Base-by-base conservation (phyloP, 352 stramenopile species). In the Aphanomyces astaci region DNA sequence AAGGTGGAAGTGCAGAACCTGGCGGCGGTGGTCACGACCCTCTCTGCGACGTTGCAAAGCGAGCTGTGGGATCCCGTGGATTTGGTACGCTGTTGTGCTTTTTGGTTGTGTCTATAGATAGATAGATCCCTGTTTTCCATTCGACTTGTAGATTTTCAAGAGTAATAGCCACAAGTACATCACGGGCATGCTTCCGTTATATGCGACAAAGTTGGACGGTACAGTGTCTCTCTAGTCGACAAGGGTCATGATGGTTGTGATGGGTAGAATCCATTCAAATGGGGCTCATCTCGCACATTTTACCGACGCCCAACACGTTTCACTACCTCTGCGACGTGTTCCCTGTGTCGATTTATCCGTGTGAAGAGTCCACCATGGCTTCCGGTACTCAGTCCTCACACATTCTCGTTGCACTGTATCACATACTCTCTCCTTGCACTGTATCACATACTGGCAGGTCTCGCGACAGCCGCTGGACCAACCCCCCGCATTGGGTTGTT, bases 281-380 rank as follows among this genome's bases (percentile, higher is more conserved):
- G 73, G 73, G 76, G 2, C 73, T 85, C 48, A 65, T 91, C 40
- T 80, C 79, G 48, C 86, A 94, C 73, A 89, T 94, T 53, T 63
- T 94, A 15, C 75, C 78, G 31, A 78, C 83, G 3, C 72, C 76
- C 32, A 71, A 78, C 25, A 75, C 80, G 4, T 90, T 91, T 53
- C 80, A 87, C 39, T 94, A 92, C 74, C 87, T 92, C 54, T 92
- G 86, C 52, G 66, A 76, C 15, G 67, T 72, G 13, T 90, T 82
- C 49, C 82, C 86, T 4, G 74, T 79, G 33, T 73, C 78, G 0
- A 88, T 88, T 66, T 87, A 88, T 54, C 74, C 79, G 0, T 94
- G 82, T 52, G 17, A 28, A 2, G 70, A n/a, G n/a, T n/a, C n/a
- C n/a, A n/a, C n/a, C n/a, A n/a, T n/a, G n/a, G n/a, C n/a, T n/a